phyloP scores from a whole-genome alignment of 1,284 basidiomycete species.

The Earliella scabrosa region DNA sequence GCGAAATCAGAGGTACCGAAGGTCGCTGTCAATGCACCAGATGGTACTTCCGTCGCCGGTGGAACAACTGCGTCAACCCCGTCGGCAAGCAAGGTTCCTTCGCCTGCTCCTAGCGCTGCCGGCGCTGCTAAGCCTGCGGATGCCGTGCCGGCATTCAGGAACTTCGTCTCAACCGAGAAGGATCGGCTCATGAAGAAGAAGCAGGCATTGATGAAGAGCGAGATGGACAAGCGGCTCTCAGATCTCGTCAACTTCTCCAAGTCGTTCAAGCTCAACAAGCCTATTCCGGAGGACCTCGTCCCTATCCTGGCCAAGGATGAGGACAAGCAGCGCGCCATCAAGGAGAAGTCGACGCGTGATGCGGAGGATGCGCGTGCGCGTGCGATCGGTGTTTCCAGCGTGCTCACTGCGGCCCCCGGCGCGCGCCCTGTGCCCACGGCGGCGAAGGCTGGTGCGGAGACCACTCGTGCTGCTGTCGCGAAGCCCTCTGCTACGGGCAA shows the following conservation, averaged over 20 bases:
- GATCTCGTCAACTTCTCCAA: slow-evolving; percentile 93
- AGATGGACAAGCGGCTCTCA: slow-evolving; percentile 91
- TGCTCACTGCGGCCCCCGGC: slow-evolving; percentile 38
- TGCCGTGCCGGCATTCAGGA: slow-evolving; percentile 79
- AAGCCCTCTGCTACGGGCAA: slow-evolving; percentile 13
- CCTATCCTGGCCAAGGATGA: slow-evolving; percentile 90
- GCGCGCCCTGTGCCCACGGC: slow-evolving; percentile 26
- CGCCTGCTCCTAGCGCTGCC: slow-evolving; percentile 43
- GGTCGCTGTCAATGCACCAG: slow-evolving; percentile 72
- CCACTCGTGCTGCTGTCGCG: slow-evolving; percentile 15
- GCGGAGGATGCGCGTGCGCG: slow-evolving; percentile 67
- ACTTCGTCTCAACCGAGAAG: slow-evolving; percentile 90
- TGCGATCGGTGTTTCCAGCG: slow-evolving; percentile 57
- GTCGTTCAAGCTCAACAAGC: slow-evolving; percentile 95
- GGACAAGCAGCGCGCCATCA: slow-evolving; percentile 82
- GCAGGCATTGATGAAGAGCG: slow-evolving; percentile 88
- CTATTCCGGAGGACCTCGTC: slow-evolving; percentile 94
- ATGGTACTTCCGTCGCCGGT: slow-evolving; percentile 49
- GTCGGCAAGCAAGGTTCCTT: slow-evolving; percentile 56
- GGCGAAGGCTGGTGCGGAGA: slow-evolving; percentile 22
- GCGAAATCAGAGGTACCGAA: slow-evolving; percentile 63
- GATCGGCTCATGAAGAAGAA: slow-evolving; percentile 89
- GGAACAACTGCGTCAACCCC: slow-evolving; percentile 19
- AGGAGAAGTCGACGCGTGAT: slow-evolving; percentile 75
- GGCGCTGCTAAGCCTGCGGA: slow-evolving; percentile 57